Conservation (phyloP, 2,329 filamentous ascomycete species). For the Grosmannia huntii region DNA sequence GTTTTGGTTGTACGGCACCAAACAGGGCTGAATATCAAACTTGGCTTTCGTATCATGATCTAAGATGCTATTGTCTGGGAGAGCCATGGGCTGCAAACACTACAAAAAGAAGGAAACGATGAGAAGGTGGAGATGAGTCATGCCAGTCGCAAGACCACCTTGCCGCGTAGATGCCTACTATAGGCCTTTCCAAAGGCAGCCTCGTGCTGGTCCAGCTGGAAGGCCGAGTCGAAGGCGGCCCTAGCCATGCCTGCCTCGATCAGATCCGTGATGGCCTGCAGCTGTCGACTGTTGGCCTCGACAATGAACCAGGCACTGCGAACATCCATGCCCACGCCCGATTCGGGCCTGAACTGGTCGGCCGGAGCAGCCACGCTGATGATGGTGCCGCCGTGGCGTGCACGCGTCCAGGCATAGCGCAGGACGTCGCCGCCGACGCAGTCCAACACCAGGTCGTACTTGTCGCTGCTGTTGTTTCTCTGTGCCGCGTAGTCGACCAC, state of each 20-base stretch:
- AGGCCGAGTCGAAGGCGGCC: slow-evolving; percentile 10
- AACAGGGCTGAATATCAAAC: background rate
- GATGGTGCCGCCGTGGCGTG: slow-evolving; percentile 9
- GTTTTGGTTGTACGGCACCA: background rate
- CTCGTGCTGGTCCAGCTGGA: slow-evolving; percentile 10
- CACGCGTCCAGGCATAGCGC: slow-evolving; percentile 9
- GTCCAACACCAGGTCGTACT: slow-evolving; percentile 13
- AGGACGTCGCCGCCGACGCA: slow-evolving; percentile 11
- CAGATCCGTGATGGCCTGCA: slow-evolving; percentile 10
- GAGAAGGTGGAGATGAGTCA: background rate
- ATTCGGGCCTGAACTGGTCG: slow-evolving; percentile 5
- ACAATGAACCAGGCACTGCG: slow-evolving; percentile 8
- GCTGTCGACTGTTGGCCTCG: slow-evolving; percentile 8
- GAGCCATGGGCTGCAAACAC: background rate
- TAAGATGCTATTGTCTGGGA: background rate
- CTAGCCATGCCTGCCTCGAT: slow-evolving; percentile 6
- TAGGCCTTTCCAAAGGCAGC: slow-evolving; percentile 8
- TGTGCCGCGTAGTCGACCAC: slow-evolving; percentile 10
- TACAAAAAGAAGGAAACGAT: no score
- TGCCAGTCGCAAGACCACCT: slow-evolving; percentile 10
- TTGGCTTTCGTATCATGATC: background rate
- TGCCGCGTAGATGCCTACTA: slow-evolving; percentile 9
- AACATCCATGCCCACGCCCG: slow-evolving; percentile 9
- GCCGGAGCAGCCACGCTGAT: slow-evolving; percentile 11
- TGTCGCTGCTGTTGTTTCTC: background rate